Percentiles rank a stretch among this genome's conserved stretches.
phyloP scores from a whole-genome alignment of 371 early-diverging fungal species.

The Aphelidium insulamus region DNA sequence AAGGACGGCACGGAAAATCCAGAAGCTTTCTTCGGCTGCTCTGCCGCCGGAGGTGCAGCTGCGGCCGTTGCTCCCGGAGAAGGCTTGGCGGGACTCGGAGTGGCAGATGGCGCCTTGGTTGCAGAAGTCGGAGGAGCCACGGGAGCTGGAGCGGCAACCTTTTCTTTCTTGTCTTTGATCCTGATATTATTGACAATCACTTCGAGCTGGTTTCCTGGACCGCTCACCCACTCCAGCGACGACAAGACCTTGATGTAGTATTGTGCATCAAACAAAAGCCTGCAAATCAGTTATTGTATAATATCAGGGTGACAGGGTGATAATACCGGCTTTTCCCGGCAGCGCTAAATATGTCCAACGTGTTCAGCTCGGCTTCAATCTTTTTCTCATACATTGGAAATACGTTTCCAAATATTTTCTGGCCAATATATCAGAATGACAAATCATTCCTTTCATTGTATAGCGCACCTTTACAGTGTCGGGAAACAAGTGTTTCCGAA shows the following conservation, averaged over 20 bases:
- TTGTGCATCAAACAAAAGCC: constrained; percentile 47
- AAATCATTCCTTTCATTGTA: neutral
- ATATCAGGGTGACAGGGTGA: too few species aligned
- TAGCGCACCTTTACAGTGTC: constrained; percentile 34
- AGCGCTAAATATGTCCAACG: constrained; percentile 34
- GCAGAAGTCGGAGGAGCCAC: neutral
- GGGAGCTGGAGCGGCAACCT: too few species aligned
- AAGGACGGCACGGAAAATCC: too few species aligned
- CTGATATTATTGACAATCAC: constrained; percentile 47
- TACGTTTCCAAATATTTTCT: constrained; percentile 22
- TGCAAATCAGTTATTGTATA: constrained; percentile 4
- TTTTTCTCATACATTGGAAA: constrained; percentile 44
- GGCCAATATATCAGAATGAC: constrained; percentile 1
- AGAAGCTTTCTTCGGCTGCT: too few species aligned
- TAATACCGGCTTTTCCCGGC: constrained; percentile 53
- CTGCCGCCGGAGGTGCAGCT: too few species aligned
- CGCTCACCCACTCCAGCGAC: constrained; percentile 37
- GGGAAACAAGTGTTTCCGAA: constrained; percentile 48
- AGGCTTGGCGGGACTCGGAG: too few species aligned
- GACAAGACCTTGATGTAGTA: constrained; percentile 38
- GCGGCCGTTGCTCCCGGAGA: too few species aligned
- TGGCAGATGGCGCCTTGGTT: too few species aligned
- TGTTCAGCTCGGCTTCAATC: constrained; percentile 42
- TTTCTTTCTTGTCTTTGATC: constrained; percentile 22
- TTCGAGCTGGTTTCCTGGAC: constrained; percentile 47